Percentiles rank a stretch among this genome's conserved stretches.
Conservation (phyloP, 2,329 filamentous ascomycete species). For the Pseudogymnoascus pannorum region DNA sequence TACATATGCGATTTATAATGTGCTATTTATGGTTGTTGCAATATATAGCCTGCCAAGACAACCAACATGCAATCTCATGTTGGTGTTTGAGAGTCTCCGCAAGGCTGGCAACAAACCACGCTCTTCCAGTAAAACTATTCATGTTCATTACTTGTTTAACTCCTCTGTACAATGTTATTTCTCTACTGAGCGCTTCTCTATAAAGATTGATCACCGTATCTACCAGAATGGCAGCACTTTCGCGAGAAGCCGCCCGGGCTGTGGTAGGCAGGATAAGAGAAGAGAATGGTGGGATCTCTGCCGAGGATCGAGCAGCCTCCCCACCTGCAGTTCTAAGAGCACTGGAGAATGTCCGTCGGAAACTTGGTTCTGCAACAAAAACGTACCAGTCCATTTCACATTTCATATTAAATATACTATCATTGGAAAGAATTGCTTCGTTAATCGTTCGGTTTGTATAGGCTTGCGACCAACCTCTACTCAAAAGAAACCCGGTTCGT, state of each 20-base stretch:
- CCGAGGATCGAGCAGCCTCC: not conserved
- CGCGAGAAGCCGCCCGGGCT: not conserved
- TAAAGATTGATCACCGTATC: not conserved
- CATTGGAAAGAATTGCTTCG: not conserved
- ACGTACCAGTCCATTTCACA: constrained; percentile 9
- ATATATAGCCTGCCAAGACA: not conserved
- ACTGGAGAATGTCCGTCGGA: constrained; percentile 4
- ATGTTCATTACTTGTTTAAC: not conserved
- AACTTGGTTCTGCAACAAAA: constrained; percentile 11
- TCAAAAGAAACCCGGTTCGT: constrained; percentile 27
- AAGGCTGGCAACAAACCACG: not conserved
- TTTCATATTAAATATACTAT: not conserved
- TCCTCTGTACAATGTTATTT: not conserved
- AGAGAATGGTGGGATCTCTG: not conserved
- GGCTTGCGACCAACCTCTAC: constrained; percentile 38
- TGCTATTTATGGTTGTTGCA: not conserved
- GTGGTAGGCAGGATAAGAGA: not conserved
- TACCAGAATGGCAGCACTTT: not conserved
- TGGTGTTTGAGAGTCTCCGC: not conserved
- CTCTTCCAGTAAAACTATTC: not conserved
- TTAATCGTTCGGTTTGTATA: constrained; percentile 18
- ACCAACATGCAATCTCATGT: not conserved
- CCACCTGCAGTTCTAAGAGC: constrained; percentile 6
- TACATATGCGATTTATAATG: not conserved
- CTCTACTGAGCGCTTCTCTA: not conserved